Conservation (phyloP, 2,329 filamentous ascomycete species). For the Penicillium sp. region DNA sequence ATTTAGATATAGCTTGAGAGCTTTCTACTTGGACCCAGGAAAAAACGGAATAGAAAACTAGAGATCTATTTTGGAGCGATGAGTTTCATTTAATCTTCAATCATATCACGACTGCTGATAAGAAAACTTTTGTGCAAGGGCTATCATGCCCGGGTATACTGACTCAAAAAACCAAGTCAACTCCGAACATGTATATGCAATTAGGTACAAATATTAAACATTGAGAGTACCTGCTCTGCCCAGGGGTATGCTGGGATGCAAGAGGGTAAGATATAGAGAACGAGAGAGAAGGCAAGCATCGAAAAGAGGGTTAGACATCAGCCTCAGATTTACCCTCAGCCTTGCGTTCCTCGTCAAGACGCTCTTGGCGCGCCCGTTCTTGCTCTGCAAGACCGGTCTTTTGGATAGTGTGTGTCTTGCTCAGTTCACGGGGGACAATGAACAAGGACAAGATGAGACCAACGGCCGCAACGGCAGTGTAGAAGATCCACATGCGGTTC, state of each 20-base stretch:
- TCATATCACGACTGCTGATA: no score
- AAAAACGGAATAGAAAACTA: no score
- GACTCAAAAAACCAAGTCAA: background rate
- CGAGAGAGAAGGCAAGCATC: background rate
- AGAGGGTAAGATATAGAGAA: background rate
- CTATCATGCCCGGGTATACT: background rate
- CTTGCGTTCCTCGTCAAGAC: constrained; percentile 53
- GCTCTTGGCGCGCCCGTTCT: constrained; percentile 46
- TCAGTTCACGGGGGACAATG: constrained; percentile 43
- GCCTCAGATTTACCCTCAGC: constrained; percentile 68
- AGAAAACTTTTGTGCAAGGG: background rate
- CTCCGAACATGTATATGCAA: background rate
- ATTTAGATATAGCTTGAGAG: no score
- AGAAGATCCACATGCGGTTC: constrained; percentile 57
- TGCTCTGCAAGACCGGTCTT: constrained; percentile 52
- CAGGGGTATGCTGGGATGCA: background rate
- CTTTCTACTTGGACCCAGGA: no score
- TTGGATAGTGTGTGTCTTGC: constrained; percentile 46
- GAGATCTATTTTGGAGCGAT: no score
- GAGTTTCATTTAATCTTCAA: no score
- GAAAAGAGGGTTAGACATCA: constrained; percentile 17
- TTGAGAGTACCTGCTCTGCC: background rate
- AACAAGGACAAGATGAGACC: constrained; percentile 47
- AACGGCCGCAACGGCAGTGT: constrained; percentile 41
- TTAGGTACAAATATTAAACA: constrained; percentile 11